A percentile compares a stretch with the other conserved stretches of the same genome.
Conservation (phyloP, 2,329 filamentous ascomycete genomes). For the Amphichorda felina region DNA sequence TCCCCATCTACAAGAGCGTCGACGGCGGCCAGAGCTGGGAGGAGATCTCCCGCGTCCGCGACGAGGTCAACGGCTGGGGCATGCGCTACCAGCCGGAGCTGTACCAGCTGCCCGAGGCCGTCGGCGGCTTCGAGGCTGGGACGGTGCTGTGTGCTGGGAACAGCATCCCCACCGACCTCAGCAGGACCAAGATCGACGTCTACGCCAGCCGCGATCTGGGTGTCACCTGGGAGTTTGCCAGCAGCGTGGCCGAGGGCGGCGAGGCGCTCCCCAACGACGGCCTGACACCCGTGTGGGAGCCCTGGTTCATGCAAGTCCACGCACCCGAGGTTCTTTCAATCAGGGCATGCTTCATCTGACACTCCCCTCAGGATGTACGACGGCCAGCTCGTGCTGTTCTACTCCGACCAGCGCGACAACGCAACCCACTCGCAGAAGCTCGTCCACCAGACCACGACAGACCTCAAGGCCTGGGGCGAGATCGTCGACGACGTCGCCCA, state of each 20-base stretch:
- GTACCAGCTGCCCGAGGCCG: constrained; percentile 41
- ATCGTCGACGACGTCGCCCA: constrained; percentile 48
- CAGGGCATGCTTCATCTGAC: too few species aligned
- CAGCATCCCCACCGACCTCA: constrained; percentile 43
- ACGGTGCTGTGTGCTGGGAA: constrained; percentile 51
- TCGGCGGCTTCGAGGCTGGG: constrained; percentile 42
- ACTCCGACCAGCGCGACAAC: constrained; percentile 56
- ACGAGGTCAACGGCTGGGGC: constrained; percentile 50
- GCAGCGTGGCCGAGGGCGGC: constrained; percentile 49
- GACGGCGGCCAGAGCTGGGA: constrained; percentile 47
- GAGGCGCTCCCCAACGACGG: constrained; percentile 34
- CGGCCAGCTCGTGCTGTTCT: constrained; percentile 50
- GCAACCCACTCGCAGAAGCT: constrained; percentile 52
- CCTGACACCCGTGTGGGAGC: constrained; percentile 52
- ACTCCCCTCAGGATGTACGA: constrained; percentile 30
- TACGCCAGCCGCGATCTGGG: constrained; percentile 52
- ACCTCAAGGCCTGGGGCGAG: constrained; percentile 49
- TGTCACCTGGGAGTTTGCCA: constrained; percentile 54
- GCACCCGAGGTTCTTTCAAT: too few species aligned
- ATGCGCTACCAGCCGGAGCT: constrained; percentile 57
- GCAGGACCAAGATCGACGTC: constrained; percentile 52
- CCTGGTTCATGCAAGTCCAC: constrained; percentile 42
- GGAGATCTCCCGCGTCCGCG: constrained; percentile 47
- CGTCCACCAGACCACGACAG: constrained; percentile 45
- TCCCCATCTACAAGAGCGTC: constrained; percentile 36